Conservation (phyloP, 2,329 filamentous ascomycete genomes). For the Paramyrothecium roridum region DNA sequence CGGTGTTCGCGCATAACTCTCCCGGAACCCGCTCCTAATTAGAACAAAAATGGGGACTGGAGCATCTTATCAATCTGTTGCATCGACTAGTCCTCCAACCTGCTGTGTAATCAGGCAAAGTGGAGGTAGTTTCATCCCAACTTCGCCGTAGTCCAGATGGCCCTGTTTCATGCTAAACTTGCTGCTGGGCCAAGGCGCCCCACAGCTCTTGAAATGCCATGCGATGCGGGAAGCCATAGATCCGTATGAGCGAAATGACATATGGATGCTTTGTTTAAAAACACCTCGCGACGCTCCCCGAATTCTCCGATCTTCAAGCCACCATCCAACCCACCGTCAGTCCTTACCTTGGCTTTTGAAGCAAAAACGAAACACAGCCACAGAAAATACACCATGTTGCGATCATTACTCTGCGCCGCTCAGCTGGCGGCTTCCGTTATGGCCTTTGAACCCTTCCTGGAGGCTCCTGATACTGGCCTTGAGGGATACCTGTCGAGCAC, state of each 20-base stretch:
- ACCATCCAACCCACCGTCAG: neutral
- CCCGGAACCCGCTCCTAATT: neutral
- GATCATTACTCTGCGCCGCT: slow-evolving; percentile 1
- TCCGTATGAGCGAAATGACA: neutral
- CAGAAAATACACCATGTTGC: neutral
- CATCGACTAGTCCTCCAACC: neutral
- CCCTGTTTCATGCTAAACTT: neutral
- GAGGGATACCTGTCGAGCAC: slow-evolving; percentile 19
- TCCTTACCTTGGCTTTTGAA: too few species aligned
- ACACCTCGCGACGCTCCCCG: neutral
- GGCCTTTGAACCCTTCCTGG: slow-evolving; percentile 25
- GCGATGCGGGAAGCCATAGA: neutral
- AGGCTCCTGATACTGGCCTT: slow-evolving; percentile 32
- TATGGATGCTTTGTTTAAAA: neutral
- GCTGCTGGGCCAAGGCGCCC: neutral
- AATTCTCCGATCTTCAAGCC: neutral
- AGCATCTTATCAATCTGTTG: neutral
- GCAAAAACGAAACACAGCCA: neutral
- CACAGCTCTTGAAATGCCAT: neutral
- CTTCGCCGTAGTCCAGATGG: neutral
- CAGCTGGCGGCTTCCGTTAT: slow-evolving; percentile 19
- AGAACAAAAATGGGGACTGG: neutral
- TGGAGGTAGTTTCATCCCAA: neutral
- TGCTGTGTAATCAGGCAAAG: neutral
- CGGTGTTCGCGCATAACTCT: neutral